phyloP scores from a whole-genome alignment of 306 rosid species.

The Medicago lupulina region DNA sequence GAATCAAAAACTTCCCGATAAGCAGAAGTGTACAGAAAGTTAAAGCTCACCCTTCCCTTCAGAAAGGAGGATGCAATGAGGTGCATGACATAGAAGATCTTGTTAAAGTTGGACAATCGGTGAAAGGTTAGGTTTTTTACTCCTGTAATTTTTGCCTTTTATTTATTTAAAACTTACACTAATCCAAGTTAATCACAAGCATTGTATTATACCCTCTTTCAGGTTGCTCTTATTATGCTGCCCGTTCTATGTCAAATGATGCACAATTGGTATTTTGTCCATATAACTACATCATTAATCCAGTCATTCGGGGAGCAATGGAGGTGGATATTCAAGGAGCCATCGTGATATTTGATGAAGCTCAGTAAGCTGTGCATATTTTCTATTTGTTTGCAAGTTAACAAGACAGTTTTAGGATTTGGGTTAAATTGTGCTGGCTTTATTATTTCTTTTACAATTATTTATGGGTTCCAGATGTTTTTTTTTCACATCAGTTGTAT shows the following conservation, averaged over 20 bases:
- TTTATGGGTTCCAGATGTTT: slow-evolving; percentile 17
- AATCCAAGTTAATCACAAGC: slow-evolving; percentile 15
- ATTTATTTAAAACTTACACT: slow-evolving; percentile 6
- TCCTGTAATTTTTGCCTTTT: slow-evolving; percentile 11
- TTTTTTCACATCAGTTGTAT: slow-evolving; percentile 28
- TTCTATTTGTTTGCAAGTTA: slow-evolving; percentile 23
- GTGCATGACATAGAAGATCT: slow-evolving; percentile 93
- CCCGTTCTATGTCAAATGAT: slow-evolving; percentile 83
- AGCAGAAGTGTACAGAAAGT: slow-evolving; percentile 79
- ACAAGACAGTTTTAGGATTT: slow-evolving; percentile 20
- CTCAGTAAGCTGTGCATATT: slow-evolving; percentile 71
- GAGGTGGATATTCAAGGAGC: slow-evolving; percentile 89
- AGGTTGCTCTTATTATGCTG: slow-evolving; percentile 97
- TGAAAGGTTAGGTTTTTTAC: slow-evolving; percentile 63
- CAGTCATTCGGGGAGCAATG: slow-evolving; percentile 94
- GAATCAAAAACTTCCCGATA: slow-evolving; percentile 24
- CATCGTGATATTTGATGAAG: slow-evolving; percentile 82
- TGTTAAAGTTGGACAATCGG: slow-evolving; percentile 77
- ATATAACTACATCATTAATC: slow-evolving; percentile 85
- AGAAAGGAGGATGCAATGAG: slow-evolving; percentile 93
- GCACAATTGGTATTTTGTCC: slow-evolving; percentile 95
- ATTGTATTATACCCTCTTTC: slow-evolving; percentile 40
- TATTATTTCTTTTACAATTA: background rate
- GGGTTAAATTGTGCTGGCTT: slow-evolving; percentile 1
- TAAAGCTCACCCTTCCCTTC: slow-evolving; percentile 79